A percentile compares a stretch with the other conserved stretches of the same genome.
phyloP scores from a whole-genome alignment of 768 basidiomycete species.

The Trametes meyenii region DNA sequence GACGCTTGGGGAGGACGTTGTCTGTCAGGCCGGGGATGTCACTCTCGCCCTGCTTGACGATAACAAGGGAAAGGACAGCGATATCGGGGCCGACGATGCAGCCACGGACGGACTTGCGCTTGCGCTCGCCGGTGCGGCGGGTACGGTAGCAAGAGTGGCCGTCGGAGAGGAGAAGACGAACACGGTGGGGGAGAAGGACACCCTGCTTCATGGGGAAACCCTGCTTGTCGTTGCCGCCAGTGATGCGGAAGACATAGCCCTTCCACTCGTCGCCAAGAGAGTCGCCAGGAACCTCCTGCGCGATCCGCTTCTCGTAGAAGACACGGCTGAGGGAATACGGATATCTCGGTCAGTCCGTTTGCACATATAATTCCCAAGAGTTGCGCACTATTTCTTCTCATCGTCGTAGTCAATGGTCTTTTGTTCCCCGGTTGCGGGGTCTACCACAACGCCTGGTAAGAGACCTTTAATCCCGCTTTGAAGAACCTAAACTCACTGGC shows the following conservation, averaged over 20 bases:
- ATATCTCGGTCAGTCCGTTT: not conserved
- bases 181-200: conserved; percentile 92
- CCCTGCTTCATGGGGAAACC: conserved; percentile 99
- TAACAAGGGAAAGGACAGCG: conserved; percentile 88
- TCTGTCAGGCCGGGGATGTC: conserved; percentile 94
- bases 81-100: conserved; percentile 98
- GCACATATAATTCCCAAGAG: not conserved
- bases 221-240: conserved; percentile 98
- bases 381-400: conserved; percentile 76
- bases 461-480: conserved; percentile 11
- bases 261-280: conserved; percentile 93
- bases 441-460: conserved; percentile 39
- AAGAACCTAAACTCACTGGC: conserved; percentile 66
- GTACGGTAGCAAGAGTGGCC: conserved; percentile 98
- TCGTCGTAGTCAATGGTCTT: conserved; percentile 95
- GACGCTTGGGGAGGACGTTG: conserved; percentile 87
- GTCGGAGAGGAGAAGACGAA: conserved; percentile 89
- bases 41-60: conserved; percentile 93
- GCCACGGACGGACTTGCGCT: conserved; percentile 98
- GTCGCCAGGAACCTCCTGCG: conserved; percentile 93
- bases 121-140: conserved; percentile 93
- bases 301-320: conserved; percentile 97
- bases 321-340: conserved; percentile 60
- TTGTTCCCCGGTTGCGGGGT: conserved; percentile 97
- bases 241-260: conserved; percentile 96